Evolutionary conservation across 768 basidiomycete genomes (phyloP).

Genomic region (Suillus placidus): DNA sequence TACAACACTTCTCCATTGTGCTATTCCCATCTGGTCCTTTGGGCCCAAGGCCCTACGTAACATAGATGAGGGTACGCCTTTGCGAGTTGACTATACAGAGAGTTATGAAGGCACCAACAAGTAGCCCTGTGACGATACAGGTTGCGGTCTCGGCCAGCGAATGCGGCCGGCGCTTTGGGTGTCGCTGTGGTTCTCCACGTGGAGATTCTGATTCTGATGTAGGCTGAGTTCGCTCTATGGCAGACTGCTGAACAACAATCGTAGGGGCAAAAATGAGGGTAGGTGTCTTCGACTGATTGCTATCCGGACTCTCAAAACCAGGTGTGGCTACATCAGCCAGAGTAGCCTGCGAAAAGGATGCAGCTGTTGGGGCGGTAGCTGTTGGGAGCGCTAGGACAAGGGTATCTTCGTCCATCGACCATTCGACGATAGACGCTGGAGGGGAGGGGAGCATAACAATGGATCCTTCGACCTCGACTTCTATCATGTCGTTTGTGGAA

Average conservation of each 20-base stretch:
- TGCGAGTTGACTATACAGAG: constrained; percentile 52
- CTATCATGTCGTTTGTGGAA: constrained; percentile 19
- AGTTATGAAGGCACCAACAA: constrained; percentile 60
- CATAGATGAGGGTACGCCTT: constrained; percentile 47
- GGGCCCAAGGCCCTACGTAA: constrained; percentile 25
- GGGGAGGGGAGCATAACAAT: constrained; percentile 22
- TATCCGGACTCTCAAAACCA: constrained; percentile 6
- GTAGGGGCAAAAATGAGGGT: constrained; percentile 30
- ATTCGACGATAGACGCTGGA: constrained; percentile 23
- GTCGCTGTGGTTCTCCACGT: constrained; percentile 17
- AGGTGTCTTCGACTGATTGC: constrained; percentile 12
- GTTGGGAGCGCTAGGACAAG: constrained; percentile 1
- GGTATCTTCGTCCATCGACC: constrained; percentile 6
- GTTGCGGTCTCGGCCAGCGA: constrained; percentile 42
- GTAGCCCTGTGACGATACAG: constrained; percentile 57
- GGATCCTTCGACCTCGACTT: constrained; percentile 15
- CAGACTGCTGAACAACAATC: constrained; percentile 22
- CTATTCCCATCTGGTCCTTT: neutral
- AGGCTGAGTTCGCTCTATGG: constrained; percentile 16
- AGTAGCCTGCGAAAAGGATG: constrained; percentile 14
- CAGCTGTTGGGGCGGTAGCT: constrained; percentile 6
- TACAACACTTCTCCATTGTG: neutral
- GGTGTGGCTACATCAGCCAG: constrained; percentile 5
- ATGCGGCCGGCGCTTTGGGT: constrained; percentile 23
- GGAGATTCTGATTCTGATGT: constrained; percentile 15